Evolutionary conservation across 495 filamentous ascomycete genomes (phyloP), one percentile per base, ranked within the genome.

Genomic region (Penicillium lividum): DNA sequence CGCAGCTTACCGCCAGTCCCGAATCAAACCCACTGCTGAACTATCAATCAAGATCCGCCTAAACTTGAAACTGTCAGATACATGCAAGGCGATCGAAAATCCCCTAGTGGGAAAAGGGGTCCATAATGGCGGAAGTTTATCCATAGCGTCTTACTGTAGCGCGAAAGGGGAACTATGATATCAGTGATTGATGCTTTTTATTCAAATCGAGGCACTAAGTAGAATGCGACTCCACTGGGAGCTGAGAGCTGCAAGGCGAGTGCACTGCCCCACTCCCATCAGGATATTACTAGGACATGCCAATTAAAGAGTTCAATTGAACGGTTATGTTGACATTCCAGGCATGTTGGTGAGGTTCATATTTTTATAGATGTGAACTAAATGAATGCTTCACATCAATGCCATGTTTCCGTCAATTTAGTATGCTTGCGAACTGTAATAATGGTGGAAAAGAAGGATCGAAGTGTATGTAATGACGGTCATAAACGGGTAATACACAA

Each of bases 231-330:
- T 66, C 66, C 66, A 68, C 63, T 40, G n/a, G 33, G 27, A 66
- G 57, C 60, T 67, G 55, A 58, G 53, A 61, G 58, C 55, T 66
- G 63, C 66, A 66, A 68, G 63, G 63, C 58, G 59, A 52, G 55
- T 68, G 66, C 66, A 68, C 63, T 57, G 66, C 65, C 66, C 65
- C 63, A 66, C 63, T 60, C 60, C 66, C 66, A 63, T 55, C 25
- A 53, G 59, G 62, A 46, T 51, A 56, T 5, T 51, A 56, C 3
- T n/a, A 53, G 30, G n/a, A 28, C 10, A 15, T 57, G 51, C 65
- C 62, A 65, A 65, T 65, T 22, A 33, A 56, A 42, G 47, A 27
- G 28, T 42, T 29, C 27, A 6, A 36, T 33, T 28, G 36, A 43
- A 38, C 47, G 30, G 44, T 44, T 51, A 38, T 54, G 22, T 46